Conservation (phyloP, 768 basidiomycete genomes). For the Saitozyma sp. region DNA sequence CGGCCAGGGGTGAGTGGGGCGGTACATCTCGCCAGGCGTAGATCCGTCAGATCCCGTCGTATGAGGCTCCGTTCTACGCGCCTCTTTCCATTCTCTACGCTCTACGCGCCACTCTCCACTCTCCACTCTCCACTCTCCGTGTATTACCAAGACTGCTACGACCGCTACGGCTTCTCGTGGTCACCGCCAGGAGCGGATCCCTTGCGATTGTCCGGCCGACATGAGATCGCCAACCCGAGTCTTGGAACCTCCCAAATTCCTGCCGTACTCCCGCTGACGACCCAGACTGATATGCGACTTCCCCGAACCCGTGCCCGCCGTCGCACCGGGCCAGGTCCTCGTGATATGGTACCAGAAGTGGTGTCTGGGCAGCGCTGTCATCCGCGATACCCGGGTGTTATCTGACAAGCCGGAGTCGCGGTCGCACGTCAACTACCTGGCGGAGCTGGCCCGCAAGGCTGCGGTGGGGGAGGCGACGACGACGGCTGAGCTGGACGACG, state of each 20-base stretch:
- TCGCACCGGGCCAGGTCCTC: conserved; percentile 78
- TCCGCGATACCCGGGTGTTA: conserved; percentile 49
- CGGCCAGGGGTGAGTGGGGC: conserved; percentile 13
- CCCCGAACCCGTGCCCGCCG: conserved; percentile 64
- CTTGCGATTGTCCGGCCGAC: neutral
- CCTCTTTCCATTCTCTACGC: too few species aligned
- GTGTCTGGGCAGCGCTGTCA: conserved; percentile 82
- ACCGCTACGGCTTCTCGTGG: too few species aligned
- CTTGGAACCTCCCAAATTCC: neutral
- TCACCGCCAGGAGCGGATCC: conserved; percentile 19
- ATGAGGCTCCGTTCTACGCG: too few species aligned
- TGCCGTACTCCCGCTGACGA: neutral
- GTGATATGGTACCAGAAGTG: conserved; percentile 70
- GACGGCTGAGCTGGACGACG: too few species aligned
- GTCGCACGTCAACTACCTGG: neutral
- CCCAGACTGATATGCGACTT: conserved; percentile 58
- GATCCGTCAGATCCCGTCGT: too few species aligned
- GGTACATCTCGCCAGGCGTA: neutral
- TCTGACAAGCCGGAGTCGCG: neutral
- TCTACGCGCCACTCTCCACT: too few species aligned
- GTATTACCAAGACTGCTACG: too few species aligned
- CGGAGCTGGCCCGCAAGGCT: neutral
- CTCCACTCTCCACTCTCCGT: too few species aligned
- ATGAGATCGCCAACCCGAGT: neutral
- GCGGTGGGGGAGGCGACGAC: neutral